phyloP scores from a whole-genome alignment of 2,329 filamentous ascomycete species.

The Cladosporium velox region DNA sequence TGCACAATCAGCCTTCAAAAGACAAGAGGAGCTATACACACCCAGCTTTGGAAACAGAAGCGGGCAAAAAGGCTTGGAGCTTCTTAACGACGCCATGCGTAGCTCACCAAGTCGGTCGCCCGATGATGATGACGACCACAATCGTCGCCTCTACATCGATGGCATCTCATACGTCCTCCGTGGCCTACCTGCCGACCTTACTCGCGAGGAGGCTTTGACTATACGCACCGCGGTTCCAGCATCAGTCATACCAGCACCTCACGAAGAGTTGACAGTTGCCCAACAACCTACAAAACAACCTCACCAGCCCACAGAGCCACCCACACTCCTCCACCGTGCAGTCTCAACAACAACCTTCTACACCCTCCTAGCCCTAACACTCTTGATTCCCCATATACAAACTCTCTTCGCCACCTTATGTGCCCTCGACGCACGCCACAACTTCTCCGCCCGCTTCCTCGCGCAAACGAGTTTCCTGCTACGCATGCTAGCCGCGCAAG shows the following conservation, averaged over 20 bases:
- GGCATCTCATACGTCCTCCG: constrained; percentile 65
- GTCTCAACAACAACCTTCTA: constrained; percentile 28
- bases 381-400: constrained; percentile 63
- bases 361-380: constrained; percentile 59
- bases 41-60: constrained; percentile 8
- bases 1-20: neutral
- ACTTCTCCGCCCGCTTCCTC: constrained; percentile 61
- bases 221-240: constrained; percentile 56
- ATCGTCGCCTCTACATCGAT: constrained; percentile 61
- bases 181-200: constrained; percentile 61
- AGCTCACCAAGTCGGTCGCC: neutral
- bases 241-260: constrained; percentile 26
- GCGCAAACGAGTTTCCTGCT: constrained; percentile 51
- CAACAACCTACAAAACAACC: constrained; percentile 4
- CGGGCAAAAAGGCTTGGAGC: constrained; percentile 3
- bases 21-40: neutral
- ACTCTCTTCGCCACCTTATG: constrained; percentile 57
- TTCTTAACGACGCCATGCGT: constrained; percentile 14
- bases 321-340: constrained; percentile 29
- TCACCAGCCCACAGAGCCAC: constrained; percentile 5
- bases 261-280: constrained; percentile 25
- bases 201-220: constrained; percentile 54
- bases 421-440: constrained; percentile 66
- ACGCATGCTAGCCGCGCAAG: constrained; percentile 56
- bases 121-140: neutral